Conservation (phyloP, 2,329 filamentous ascomycete genomes). For the Coniochaeta sp. region DNA sequence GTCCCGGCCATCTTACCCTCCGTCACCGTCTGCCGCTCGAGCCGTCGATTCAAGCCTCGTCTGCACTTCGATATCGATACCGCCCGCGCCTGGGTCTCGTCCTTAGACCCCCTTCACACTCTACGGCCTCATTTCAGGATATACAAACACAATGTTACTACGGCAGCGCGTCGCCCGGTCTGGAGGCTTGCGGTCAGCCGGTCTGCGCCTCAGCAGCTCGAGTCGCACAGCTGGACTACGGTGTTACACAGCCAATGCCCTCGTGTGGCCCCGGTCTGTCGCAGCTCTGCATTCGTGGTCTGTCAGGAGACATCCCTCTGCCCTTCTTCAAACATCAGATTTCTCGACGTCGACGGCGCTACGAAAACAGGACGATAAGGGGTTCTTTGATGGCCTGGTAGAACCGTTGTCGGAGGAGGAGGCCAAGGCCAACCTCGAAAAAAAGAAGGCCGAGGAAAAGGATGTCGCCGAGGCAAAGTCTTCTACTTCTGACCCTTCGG, state of each 20-base stretch:
- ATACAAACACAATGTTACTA: conserved; percentile 10
- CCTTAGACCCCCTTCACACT: neutral
- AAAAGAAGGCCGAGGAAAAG: conserved; percentile 37
- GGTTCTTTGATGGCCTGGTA: conserved; percentile 43
- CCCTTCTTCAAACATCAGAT: conserved; percentile 8
- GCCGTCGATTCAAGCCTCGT: neutral
- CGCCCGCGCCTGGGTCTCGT: neutral
- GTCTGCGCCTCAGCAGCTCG: conserved; percentile 5
- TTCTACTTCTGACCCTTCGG: conserved; percentile 30
- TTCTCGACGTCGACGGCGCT: conserved; percentile 30
- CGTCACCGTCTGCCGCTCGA: neutral
- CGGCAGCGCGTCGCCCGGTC: conserved; percentile 11
- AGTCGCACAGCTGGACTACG: neutral
- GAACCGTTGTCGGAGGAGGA: conserved; percentile 48
- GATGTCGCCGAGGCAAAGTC: conserved; percentile 40
- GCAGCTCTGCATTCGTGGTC: neutral
- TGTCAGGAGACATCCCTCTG: neutral
- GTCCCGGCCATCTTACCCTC: neutral
- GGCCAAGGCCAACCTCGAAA: conserved; percentile 42
- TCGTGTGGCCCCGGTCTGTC: conserved; percentile 1
- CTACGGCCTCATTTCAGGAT: neutral
- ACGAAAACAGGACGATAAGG: conserved; percentile 33
- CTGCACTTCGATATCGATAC: neutral
- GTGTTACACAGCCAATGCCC: conserved; percentile 5
- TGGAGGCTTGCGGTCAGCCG: conserved; percentile 6